phyloP scores from a whole-genome alignment of 192 early-diverging fungal genomes.

The Podila epicladia region DNA sequence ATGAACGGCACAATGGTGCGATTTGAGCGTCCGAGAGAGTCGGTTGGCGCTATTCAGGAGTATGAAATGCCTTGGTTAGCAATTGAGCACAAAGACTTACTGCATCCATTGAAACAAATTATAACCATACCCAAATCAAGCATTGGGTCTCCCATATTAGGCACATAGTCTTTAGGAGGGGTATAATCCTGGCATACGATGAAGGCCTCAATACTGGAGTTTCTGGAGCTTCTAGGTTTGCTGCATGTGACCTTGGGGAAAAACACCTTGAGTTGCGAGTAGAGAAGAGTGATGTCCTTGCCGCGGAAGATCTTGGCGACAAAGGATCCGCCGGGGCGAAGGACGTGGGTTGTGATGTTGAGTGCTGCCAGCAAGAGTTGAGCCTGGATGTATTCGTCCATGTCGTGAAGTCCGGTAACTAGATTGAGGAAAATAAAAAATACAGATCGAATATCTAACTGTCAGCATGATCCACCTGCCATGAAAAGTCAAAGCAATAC shows the following conservation, averaged over 20 bases:
- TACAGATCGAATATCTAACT: neutral
- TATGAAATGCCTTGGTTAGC: neutral
- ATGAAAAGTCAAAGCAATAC: neutral
- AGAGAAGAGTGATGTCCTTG: constrained; percentile 92
- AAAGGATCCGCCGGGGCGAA: constrained; percentile 92
- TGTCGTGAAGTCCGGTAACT: constrained; percentile 97
- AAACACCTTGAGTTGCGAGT: constrained; percentile 91
- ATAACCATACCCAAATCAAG: constrained; percentile 73
- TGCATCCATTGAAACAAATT: neutral
- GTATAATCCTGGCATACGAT: constrained; percentile 92
- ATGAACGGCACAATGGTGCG: constrained; percentile 88
- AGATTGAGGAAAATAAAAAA: neutral
- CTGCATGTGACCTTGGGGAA: constrained; percentile 90
- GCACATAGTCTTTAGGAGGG: constrained; percentile 85
- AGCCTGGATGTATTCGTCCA: constrained; percentile 99
- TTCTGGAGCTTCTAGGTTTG: constrained; percentile 94
- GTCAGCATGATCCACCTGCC: neutral
- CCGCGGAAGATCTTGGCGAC: constrained; percentile 98
- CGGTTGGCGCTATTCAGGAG: constrained; percentile 45
- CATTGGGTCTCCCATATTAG: constrained; percentile 91
- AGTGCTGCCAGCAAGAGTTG: constrained; percentile 94
- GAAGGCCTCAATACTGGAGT: constrained; percentile 93
- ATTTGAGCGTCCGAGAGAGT: constrained; percentile 76
- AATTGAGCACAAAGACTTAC: neutral
- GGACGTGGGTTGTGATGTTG: constrained; percentile 96